A percentile compares a stretch with the other conserved stretches of the same genome.
These are phyloP conservation scores for Leucocoprinus leucothites DNA, from an alignment of 768 basidiomycete genomes.

Conservation along the genomic window DNA sequence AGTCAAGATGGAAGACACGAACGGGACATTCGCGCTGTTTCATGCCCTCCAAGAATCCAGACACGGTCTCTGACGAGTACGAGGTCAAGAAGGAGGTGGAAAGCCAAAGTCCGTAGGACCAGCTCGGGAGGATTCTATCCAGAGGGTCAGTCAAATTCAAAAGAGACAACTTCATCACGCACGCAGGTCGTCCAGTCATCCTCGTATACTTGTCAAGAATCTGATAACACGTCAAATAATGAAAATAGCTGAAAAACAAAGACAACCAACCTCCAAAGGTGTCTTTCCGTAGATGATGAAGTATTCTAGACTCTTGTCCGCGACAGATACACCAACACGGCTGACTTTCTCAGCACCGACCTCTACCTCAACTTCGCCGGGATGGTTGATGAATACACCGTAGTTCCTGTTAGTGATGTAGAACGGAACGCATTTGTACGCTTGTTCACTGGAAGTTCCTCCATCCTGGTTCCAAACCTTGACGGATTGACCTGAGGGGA, in stretches of 20 bases:
- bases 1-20: conserved; percentile 74
- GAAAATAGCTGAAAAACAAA: neutral
- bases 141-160: conserved; percentile 17
- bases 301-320: conserved; percentile 62
- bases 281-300: conserved; percentile 70
- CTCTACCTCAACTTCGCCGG: conserved; percentile 75
- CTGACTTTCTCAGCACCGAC: conserved; percentile 65
- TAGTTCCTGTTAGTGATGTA: conserved; percentile 70
- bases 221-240: conserved; percentile 21
- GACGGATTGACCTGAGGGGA: conserved; percentile 46
- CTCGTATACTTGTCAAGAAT: conserved; percentile 61
- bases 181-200: conserved; percentile 63
- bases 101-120: conserved; percentile 79
- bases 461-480: conserved; percentile 76
- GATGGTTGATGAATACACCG: conserved; percentile 74
- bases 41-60: conserved; percentile 72
- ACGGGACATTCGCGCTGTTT: conserved; percentile 56
- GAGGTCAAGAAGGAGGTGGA: conserved; percentile 75
- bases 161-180: conserved; percentile 13
- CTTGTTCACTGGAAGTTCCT: conserved; percentile 67
- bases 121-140: conserved; percentile 58
- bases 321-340: conserved; percentile 62
- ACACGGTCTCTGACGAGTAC: conserved; percentile 66
- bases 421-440: conserved; percentile 67
- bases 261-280: conserved; percentile 52